phyloP scores from a whole-genome alignment of 192 early-diverging fungal genomes.

The Neocallimastix lanati region DNA sequence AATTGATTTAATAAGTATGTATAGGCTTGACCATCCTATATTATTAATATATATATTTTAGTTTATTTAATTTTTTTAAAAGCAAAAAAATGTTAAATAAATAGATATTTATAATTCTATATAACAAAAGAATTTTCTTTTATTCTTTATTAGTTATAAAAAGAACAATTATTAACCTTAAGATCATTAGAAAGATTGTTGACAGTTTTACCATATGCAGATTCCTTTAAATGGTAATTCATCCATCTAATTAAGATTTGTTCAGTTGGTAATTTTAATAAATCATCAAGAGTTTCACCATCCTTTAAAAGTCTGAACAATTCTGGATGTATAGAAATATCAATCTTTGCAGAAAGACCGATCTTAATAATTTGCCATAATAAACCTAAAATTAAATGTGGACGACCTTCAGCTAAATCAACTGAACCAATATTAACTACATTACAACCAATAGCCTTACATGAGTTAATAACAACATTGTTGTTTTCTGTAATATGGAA shows the following conservation, averaged over 20 bases:
- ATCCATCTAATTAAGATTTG: slow-evolving; percentile 12
- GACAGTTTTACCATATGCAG: slow-evolving; percentile 54
- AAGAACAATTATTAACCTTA: too few species aligned
- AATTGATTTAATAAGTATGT: slow-evolving; percentile 85
- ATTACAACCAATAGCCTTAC: slow-evolving; percentile 95
- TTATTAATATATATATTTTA: too few species aligned
- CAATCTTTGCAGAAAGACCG: slow-evolving; percentile 58
- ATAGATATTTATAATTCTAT: too few species aligned
- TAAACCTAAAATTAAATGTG: slow-evolving; percentile 89
- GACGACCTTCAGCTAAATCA: slow-evolving; percentile 89
- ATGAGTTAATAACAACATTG: slow-evolving; percentile 97
- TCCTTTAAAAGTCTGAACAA: slow-evolving; percentile 11
- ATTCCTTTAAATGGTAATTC: slow-evolving; percentile 10
- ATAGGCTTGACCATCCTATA: slow-evolving; percentile 82
- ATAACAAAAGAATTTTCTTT: too few species aligned
- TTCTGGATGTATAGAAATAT: slow-evolving; percentile 10
- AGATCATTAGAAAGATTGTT: slow-evolving; percentile 84
- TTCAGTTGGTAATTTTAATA: slow-evolving; percentile 20
- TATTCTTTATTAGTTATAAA: too few species aligned
- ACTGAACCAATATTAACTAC: slow-evolving; percentile 96
- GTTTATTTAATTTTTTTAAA: too few species aligned
- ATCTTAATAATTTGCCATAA: slow-evolving; percentile 99
- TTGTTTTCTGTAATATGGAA: slow-evolving; percentile 99
- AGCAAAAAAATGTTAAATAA: too few species aligned
- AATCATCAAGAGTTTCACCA: slow-evolving; percentile 7